A percentile compares a stretch with the other conserved stretches of the same genome.
These are phyloP conservation scores for Chaetothyriales sp. DNA, from an alignment of 2,329 filamentous ascomycete species.

Conservation along the genomic window DNA sequence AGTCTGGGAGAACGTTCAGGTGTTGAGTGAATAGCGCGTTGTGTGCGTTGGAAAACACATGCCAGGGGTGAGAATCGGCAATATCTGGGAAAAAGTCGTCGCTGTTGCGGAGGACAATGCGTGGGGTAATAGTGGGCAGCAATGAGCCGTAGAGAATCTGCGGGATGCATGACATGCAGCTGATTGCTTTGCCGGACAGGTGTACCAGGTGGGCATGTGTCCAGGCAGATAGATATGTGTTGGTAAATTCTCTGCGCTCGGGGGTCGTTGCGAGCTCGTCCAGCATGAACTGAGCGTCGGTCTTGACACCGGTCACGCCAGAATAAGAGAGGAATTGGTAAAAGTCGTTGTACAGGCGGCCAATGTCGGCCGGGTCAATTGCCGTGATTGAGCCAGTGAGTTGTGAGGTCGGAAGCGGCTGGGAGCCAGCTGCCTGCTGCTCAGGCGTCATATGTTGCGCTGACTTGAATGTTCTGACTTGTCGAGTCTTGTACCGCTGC, in stretches of 20 bases:
- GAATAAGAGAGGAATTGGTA: conserved; percentile 61
- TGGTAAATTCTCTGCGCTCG: conserved; percentile 55
- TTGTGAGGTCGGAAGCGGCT: conserved; percentile 24
- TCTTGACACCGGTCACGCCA: conserved; percentile 79
- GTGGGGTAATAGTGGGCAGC: conserved; percentile 51
- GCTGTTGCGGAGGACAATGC: conserved; percentile 67
- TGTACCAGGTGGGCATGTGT: conserved; percentile 59
- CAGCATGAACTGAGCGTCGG: conserved; percentile 80
- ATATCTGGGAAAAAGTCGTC: conserved; percentile 81
- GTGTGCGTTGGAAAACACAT: conserved; percentile 86
- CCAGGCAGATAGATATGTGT: conserved; percentile 75
- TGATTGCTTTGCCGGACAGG: conserved; percentile 65
- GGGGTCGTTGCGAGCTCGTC: conserved; percentile 57
- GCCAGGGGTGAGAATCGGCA: conserved; percentile 74
- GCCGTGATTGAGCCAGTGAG: conserved; percentile 50
- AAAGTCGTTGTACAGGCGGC: conserved; percentile 75
- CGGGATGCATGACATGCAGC: conserved; percentile 87
- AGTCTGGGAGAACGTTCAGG: conserved; percentile 74
- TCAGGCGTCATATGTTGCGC: conserved; percentile 26
- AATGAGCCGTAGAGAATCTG: conserved; percentile 76
- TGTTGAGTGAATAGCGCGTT: conserved; percentile 70
- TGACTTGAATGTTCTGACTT: conserved; percentile 36
- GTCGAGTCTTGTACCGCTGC: conserved; percentile 58
- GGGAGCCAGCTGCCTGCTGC: conserved; percentile 1
- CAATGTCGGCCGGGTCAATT: conserved; percentile 58